Percentiles rank a stretch among this genome's conserved stretches.
Conservation (phyloP, 139 green algal species). For the Chlamydomonas applanata region DNA sequence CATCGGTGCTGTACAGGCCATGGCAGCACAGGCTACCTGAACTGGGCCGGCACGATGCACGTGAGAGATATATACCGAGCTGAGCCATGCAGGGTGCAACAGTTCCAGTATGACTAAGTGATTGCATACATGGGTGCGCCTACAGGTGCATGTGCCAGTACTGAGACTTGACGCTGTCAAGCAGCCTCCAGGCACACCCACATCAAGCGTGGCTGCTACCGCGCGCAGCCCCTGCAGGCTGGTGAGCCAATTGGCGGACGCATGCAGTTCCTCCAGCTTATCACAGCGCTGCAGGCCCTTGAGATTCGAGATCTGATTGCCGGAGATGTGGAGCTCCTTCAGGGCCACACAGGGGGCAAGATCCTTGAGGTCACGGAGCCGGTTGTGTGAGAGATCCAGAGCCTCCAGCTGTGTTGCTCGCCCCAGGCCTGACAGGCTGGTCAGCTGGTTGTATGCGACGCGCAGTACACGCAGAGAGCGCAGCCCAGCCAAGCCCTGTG, state of each 20-base stretch:
- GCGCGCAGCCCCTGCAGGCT: slow-evolving; percentile 31
- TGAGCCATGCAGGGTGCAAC: no score
- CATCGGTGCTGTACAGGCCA: no score
- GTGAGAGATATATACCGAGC: no score
- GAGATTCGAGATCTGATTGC: slow-evolving; percentile 21
- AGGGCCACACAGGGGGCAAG: not conserved
- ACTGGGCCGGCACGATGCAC: no score
- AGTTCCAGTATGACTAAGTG: no score
- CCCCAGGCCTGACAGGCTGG: slow-evolving; percentile 20
- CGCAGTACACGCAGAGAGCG: slow-evolving; percentile 31
- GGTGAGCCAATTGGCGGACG: slow-evolving; percentile 30
- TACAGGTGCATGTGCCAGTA: no score
- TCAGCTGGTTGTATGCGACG: slow-evolving; percentile 29
- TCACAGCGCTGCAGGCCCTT: not conserved
- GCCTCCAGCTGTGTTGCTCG: slow-evolving; percentile 23
- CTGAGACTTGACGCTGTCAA: no score
- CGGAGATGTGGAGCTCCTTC: slow-evolving; percentile 16
- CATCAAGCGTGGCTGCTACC: slow-evolving; percentile 25
- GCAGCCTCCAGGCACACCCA: no score
- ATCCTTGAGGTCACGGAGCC: not conserved
- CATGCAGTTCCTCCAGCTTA: slow-evolving; percentile 29
- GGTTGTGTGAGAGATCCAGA: slow-evolving; percentile 20
- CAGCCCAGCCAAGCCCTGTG: slow-evolving; percentile 29
- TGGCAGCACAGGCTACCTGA: no score
- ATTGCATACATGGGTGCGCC: no score